phyloP scores from a whole-genome alignment of 2,329 filamentous ascomycete genomes.

The Penicillium glabrum region DNA sequence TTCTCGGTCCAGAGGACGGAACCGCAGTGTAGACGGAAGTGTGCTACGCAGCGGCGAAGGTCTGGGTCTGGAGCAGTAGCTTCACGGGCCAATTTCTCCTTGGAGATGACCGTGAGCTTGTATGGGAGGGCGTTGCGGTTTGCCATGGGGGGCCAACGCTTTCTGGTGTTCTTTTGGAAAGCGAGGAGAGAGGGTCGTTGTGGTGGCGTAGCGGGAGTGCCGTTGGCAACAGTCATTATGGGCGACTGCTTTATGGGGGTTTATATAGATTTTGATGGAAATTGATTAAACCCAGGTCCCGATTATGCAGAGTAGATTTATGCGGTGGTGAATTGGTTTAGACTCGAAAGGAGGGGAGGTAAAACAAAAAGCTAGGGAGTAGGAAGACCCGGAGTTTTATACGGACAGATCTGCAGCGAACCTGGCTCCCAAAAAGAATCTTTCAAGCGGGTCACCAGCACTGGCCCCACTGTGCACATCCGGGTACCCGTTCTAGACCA shows the following conservation, averaged over 20 bases:
- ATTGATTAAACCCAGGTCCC: neutral
- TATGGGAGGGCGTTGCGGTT: slow-evolving; percentile 36
- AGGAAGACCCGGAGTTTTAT: neutral
- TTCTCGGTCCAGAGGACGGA: slow-evolving; percentile 36
- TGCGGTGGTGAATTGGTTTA: neutral
- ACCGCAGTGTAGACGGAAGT: slow-evolving; percentile 35
- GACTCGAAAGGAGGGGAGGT: neutral
- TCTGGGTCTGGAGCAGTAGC: slow-evolving; percentile 36
- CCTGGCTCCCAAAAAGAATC: neutral
- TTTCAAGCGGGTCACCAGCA: neutral
- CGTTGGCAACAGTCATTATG: slow-evolving; percentile 27
- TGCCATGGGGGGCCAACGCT: slow-evolving; percentile 37
- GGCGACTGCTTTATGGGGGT: neutral
- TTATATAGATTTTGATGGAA: neutral
- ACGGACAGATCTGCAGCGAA: slow-evolving; percentile 2
- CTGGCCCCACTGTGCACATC: neutral
- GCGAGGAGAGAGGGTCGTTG: slow-evolving; percentile 25
- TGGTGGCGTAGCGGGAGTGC: slow-evolving; percentile 19
- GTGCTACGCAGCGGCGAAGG: slow-evolving; percentile 35
- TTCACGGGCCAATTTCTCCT: slow-evolving; percentile 36
- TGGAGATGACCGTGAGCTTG: slow-evolving; percentile 36
- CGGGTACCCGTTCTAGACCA: slow-evolving; percentile 4
- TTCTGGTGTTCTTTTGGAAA: slow-evolving; percentile 27
- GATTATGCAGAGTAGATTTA: neutral
- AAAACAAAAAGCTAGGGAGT: neutral